Evolutionary conservation across 23 red algal species (phyloP).

Genomic region (Gracilariopsis chorda): DNA sequence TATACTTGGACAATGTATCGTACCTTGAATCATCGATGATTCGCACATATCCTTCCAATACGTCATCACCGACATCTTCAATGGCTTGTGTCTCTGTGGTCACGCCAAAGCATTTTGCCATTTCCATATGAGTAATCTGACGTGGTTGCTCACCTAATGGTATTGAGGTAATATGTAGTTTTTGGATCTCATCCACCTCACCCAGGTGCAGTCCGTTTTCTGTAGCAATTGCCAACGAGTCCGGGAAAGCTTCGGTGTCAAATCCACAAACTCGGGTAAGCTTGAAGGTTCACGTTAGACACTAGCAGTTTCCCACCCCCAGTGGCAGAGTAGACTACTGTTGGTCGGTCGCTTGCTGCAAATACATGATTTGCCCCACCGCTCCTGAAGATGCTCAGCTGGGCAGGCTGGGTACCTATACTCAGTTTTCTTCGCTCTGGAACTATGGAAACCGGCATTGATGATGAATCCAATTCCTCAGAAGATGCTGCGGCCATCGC

Average conservation of each 20-base stretch:
- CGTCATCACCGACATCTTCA: constrained; percentile 47
- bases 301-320: constrained; percentile 80
- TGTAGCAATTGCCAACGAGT: constrained; percentile 91
- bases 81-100: constrained; percentile 57
- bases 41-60: constrained; percentile 59
- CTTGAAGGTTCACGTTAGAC: constrained; percentile 88
- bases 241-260: constrained; percentile 85
- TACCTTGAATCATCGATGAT: constrained; percentile 81
- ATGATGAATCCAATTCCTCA: constrained; percentile 9
- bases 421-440: constrained; percentile 77
- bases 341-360: constrained; percentile 93
- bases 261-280: constrained; percentile 86
- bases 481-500: constrained; percentile 19
- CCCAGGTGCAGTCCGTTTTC: constrained; percentile 77
- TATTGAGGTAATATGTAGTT: constrained; percentile 88
- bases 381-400: constrained; percentile 73
- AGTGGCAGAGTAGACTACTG: constrained; percentile 80
- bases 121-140: constrained; percentile 78
- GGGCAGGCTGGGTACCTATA: constrained; percentile 85
- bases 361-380: constrained; percentile 75
- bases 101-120: constrained; percentile 69
- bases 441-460: not conserved
- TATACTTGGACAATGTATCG: constrained; percentile 59
- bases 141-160: constrained; percentile 88
- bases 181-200: constrained; percentile 94